Base-by-base conservation (phyloP, 192 early-diverging fungal species). In the Globomyces pollinis-pini region DNA sequence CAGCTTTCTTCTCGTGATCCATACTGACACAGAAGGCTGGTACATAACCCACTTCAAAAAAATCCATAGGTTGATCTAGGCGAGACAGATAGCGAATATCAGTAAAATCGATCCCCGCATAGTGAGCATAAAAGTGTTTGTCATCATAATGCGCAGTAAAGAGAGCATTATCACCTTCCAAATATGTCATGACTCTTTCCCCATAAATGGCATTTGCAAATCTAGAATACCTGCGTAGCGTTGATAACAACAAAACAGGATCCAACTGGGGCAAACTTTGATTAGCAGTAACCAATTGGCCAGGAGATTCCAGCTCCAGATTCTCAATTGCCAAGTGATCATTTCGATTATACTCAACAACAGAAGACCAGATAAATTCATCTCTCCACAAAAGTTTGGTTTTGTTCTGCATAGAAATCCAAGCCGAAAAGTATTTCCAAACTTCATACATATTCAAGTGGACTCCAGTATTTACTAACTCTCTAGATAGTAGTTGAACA, bases 11-110 rank as follows among this genome's bases (percentile, higher is more conserved):
- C 1, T 75, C 69, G 55, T 94, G 93, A 63, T 96, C 93, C 9
- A 89, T 80, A 26, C 86, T 82, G 35, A 96, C 80, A 65, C 88
- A 92, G 60, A 73, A 82, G 9, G 66, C 69, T 13, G 76, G 76
- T 21, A 67, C 61, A 64, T 78, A 78, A 15, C 50, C 42, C 30
- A 21, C 43, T 8, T 24, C 56, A 35, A 55, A 55, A 23, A 55
- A 24, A 39, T 55, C 59, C 43, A 58, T 65, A 20, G 39, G 33
- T 20, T 38, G 32, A 15, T 63, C 52, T 30, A 64, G 31, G 33
- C 42, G 15, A 23, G 54, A 63, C 54, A 45, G 45, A 42, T 58
- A 45, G 2, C 13, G 13, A 18, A 51, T 32, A 9, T 31, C 47
- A 11, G 47, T 45, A 23, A 53, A 21, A 32, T 21, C 42, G 31